Conservation (phyloP, 495 filamentous ascomycete genomes). For the Tuber microsphaerosporum region DNA sequence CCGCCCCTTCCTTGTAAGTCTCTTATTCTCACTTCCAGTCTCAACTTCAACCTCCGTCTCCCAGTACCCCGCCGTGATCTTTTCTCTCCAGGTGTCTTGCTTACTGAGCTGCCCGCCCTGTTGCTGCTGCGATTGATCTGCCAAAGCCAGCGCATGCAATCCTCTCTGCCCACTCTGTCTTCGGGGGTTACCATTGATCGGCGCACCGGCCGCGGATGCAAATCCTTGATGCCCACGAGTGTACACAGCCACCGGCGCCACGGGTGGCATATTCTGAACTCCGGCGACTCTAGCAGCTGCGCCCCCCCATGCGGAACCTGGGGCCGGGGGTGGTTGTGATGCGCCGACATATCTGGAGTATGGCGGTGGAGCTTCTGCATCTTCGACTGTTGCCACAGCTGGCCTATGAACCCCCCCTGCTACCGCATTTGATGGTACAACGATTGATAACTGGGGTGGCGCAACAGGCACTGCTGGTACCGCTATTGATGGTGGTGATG, state of each 20-base stretch:
- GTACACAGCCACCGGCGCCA: conserved; percentile 8
- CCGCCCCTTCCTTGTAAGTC: conserved; percentile 19
- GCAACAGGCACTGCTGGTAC: not conserved
- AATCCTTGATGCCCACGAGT: conserved; percentile 7
- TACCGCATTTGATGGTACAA: not conserved
- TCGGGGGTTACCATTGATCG: conserved; percentile 6
- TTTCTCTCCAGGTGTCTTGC: conserved; percentile 5
- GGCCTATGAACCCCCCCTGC: conserved; percentile 21
- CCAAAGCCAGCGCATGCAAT: conserved; percentile 17
- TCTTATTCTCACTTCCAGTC: conserved; percentile 15
- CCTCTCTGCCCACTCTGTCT: conserved; percentile 26
- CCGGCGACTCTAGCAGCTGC: conserved; percentile 15
- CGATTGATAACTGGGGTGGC: not conserved
- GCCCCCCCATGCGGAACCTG: conserved; percentile 7
- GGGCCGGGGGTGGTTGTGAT: conserved; percentile 1
- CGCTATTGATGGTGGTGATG: not conserved
- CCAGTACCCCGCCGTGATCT: conserved; percentile 25
- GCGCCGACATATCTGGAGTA: conserved; percentile 18
- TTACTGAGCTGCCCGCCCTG: not conserved
- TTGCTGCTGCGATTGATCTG: not conserved
- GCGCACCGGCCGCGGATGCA: conserved; percentile 4
- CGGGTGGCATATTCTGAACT: conserved; percentile 5
- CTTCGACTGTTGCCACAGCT: not conserved
- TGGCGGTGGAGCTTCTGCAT: conserved; percentile 20
- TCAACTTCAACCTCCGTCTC: conserved; percentile 13